phyloP scores from a whole-genome alignment of 352 stramenopile species.

The Globisporangium uncinulatum region DNA sequence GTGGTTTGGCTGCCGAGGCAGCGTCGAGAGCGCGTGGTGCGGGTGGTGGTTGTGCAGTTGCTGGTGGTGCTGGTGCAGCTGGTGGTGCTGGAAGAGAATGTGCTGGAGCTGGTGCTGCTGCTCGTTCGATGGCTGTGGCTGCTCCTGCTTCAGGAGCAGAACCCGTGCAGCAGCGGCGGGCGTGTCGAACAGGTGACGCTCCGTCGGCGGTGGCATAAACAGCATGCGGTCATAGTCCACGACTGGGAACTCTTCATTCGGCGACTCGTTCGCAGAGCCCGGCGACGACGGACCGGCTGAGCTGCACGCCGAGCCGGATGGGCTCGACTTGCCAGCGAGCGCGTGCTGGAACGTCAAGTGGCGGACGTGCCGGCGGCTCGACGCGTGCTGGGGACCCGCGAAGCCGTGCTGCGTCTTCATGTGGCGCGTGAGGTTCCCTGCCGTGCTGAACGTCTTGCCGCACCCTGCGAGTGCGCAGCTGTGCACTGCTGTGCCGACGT shows the following conservation, averaged over 20 bases:
- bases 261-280: slow-evolving; percentile 25
- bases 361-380: slow-evolving; percentile 7
- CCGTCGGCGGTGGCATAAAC: slow-evolving; percentile 23
- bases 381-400: slow-evolving; percentile 10
- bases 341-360: neutral
- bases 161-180: neutral
- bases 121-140: neutral
- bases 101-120: neutral
- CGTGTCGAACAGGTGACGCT: slow-evolving; percentile 12
- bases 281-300: slow-evolving; percentile 1
- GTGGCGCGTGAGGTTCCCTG: slow-evolving; percentile 54
- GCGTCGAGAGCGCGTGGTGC: neutral
- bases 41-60: neutral
- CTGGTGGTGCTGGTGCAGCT: neutral
- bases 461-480: slow-evolving; percentile 26
- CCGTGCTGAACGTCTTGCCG: slow-evolving; percentile 56
- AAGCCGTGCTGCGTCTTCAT: slow-evolving; percentile 52
- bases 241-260: slow-evolving; percentile 26
- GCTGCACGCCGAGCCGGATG: neutral
- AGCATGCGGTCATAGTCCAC: slow-evolving; percentile 35
- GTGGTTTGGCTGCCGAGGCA: neutral
- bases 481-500: slow-evolving; percentile 15
- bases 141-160: neutral
- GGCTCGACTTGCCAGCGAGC: neutral
- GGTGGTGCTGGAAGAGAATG: neutral